Base-by-base conservation (phyloP, 192 early-diverging fungal species). In the Paraglomus brasilianum region DNA sequence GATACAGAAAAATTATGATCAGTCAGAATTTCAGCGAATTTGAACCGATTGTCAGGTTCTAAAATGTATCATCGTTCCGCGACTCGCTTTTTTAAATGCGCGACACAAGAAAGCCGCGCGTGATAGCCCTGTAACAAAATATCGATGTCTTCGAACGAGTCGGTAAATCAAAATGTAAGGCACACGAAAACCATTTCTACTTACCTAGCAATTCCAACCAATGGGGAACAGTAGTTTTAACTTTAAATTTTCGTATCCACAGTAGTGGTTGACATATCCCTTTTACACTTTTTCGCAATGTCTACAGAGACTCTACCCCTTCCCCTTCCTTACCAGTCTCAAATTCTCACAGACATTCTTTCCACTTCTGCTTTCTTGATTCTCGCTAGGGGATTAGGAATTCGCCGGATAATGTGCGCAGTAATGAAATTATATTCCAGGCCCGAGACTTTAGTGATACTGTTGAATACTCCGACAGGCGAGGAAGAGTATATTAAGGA, bases 301-400 rank as follows among this genome's bases (percentile, higher is more conserved):
- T 50, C 49, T 50, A 17, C 49, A 50, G 15, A 17, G 15, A 15
- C 61, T 36, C 13, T 8, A 39, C 30, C 30, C 30, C 30, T 30
- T 30, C 30, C 30, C 30, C 76, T 92, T 13, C 73, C 80, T 61
- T 92, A 87, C 60, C 90, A 92, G 62, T 81, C 83, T 41, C 78
- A 83, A 72, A 85, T 92, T 47, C 70, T 92, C 5, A 82, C 83
- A 44, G 83, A 85, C 5, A 59, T 92, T 22, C 75, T 89, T 5
- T 83, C 80, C n/a, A 89, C 91, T 47, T 92, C 95, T 74, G 93
- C 89, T 1, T 75, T 98, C 8, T 81, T 95, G 43, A 85, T 98
- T 10, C 71, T 89, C 30, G 87, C 91, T 0, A 80, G 84, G 14
- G 95, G 95, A 0, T 84, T 98, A 0, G 93, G 94, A 1, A 75